Base-by-base conservation (phyloP, 2,329 filamentous ascomycete species). In the Dissoconium aciculare region DNA sequence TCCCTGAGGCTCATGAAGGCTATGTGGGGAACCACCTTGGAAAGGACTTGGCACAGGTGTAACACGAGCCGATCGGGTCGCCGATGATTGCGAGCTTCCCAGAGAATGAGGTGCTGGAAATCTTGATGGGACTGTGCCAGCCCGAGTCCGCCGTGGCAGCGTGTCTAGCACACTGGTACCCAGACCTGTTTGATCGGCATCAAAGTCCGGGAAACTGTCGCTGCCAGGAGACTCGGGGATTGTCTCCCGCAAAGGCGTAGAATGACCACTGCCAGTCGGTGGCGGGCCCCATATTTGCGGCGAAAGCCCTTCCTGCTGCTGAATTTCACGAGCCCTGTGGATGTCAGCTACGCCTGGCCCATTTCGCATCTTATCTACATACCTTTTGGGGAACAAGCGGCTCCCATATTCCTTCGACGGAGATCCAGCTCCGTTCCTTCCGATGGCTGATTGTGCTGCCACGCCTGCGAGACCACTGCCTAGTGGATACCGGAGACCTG, bases 211-310 rank as follows among this genome's bases (percentile, higher is more conserved):
- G 47, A 95, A 95, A 44, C 81, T 87, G 61, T 94, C 87, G 44
- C 67, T 70, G 43, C 80, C 89, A 17, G 89, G 89, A 19, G 87
- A 94, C 60, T 98, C 89, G 41, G 87, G 85, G 38, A 98, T 95
- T 43, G 87, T 94, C 62, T 95, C 89, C 50, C 89, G 82, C 30
- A 98, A 70, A 45, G 89, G 89, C 25, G 87, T 94, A 12, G 87
- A 94, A 57, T 93, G 87, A 42, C 87, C 89, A 55, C 87, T 94
- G 33, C 87, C 93, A 34, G 87, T 85, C 42, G 89, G 87, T 28
- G 89, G 87, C 43, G 89, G 87, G 8, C 89, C 84, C 89, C 89
- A 95, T 31, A 77, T 58, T 56, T 71, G 67, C 51, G 66, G 76
- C 53, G 64, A 62, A 29, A 93, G 67, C 30, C 85, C 85, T 68